Evolutionary conservation across 345 rosid genomes (phyloP), one percentile per base, ranked within the genome.

Genomic region (Camelina hispida): DNA sequence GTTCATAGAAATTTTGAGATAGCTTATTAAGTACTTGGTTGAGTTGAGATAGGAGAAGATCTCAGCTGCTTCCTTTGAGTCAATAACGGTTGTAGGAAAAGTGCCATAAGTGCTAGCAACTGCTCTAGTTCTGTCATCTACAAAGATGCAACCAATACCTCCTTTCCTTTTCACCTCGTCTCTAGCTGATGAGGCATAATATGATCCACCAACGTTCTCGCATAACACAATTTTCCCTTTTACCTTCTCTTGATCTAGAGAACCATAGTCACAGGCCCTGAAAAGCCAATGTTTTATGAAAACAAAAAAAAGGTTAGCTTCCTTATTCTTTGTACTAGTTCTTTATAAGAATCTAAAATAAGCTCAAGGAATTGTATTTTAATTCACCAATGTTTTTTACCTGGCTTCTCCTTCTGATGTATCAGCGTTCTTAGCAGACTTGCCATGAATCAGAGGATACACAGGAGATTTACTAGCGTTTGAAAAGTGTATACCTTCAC

Each of bases 161-260:
- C 88, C 92, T 15, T 80, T 83, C 2, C 30, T 71, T 79, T 76
- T 72, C 66, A 91, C 85, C 58, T 79, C 89, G 0, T 74, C 68
- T 62, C 42, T 58, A 76, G 80, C 84, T 4, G 23, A 77, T 12
- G 40, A n/a, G 15, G 34, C 44, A 22, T 81, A 66, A 18, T 46
- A 53, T 16, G 30, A 73, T 16, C 60, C 73, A 17, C 83, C 80
- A 0, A 64, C 72, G 32, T 77, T 80, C 32, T 86, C 81, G 14
- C 98, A 93, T 20, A 91, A 37, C n/a, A 93, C 88, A 43, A 93
- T 83, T 72, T 84, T 85, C 61, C 97, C 98, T 59, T 84, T 80
- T 18, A 91, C 71, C 68, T 69, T 62, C 5, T 76, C 80, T 62
- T 43, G 63, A 35, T 87, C 85, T 81, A 93, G 50, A 8, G 91